Base-by-base conservation (phyloP, 1,284 basidiomycete species). In the Moesziomyces sp. region DNA sequence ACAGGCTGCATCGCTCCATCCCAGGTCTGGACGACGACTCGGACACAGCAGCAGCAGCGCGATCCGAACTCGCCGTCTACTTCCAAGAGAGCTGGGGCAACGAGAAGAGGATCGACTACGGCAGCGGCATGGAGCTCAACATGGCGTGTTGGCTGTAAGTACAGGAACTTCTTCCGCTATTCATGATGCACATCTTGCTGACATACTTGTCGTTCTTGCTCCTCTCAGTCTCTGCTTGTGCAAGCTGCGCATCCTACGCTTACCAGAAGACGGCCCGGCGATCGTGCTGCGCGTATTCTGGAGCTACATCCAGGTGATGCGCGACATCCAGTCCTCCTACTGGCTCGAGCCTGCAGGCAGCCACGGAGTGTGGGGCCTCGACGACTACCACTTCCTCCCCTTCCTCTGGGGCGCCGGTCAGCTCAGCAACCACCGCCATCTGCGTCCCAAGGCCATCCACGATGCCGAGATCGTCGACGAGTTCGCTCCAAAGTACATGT, bases 321-420 rank as follows among this genome's bases (percentile, higher is more conserved):
- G 96, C 0, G 84, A 89, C 18, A 87, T 99, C 13, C 96, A 98
- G 79, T 93, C 92, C 3, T 91, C 92, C 2, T 99, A 99, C 84
- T 98, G 96, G 95, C 89, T 99, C 0, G 96, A 98, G 84, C 96
- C 96, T 5, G 95, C 96, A 3, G 95, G 95, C 18, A 97, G 94
- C 9, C 96, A 98, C 84, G 96, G 96, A 0, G 97, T 98, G 0
- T 99, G 96, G 93, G 97, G 97, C 1, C 86, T 99, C 53, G 96
- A 99, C 82, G 96, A 99, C 82, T 99, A 98, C 82, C 94, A 97
- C 77, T 98, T 98, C 85, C 87, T 97, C 3, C 95, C 95, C 0
- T 99, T 98, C 86, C 84, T 97, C 10, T 96, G 92, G 85, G 94
- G 94, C 4, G 89, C 91, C 1, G 92, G 91, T 0, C 93, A 96